phyloP scores from a whole-genome alignment of 75 land plant genomes.

The Cryptomeria japonica region DNA sequence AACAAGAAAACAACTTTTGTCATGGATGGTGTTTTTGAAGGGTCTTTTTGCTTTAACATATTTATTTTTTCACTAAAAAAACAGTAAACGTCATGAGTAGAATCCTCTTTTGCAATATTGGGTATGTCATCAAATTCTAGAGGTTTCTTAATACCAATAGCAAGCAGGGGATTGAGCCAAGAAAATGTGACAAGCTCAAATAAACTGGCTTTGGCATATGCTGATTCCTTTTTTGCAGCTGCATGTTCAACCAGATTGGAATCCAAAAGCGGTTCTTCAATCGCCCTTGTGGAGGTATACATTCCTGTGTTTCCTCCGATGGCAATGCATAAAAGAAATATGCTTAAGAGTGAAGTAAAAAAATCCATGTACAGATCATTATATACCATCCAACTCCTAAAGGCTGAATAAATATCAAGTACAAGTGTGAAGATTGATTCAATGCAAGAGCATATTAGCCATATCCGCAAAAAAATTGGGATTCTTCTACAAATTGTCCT shows the following conservation, averaged over 20 bases:
- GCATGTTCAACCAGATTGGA: conserved; percentile 15
- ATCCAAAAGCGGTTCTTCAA: conserved; percentile 60
- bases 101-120: conserved; percentile 52
- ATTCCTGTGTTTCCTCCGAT: conserved; percentile 52
- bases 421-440: conserved; percentile 15
- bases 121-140: conserved; percentile 75
- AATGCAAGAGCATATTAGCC: conserved; percentile 58
- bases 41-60: conserved; percentile 29
- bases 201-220: conserved; percentile 58
- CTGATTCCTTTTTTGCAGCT: conserved; percentile 22
- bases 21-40: conserved; percentile 43
- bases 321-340: conserved; percentile 28
- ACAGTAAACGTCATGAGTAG: conserved; percentile 45
- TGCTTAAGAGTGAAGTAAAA: conserved; percentile 24
- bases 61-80: conserved; percentile 35
- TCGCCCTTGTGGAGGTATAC: neutral
- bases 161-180: conserved; percentile 80
- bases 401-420: conserved; percentile 18
- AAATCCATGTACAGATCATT: conserved; percentile 27
- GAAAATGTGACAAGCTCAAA: conserved; percentile 65
- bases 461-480: conserved; percentile 52
- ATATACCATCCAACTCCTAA: neutral
- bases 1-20: conserved; percentile 42
- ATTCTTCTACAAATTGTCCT: conserved; percentile 15
- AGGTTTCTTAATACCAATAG: conserved; percentile 64